phyloP scores from a whole-genome alignment of 2,329 filamentous ascomycete genomes.

The Thielaviopsis musarum region DNA sequence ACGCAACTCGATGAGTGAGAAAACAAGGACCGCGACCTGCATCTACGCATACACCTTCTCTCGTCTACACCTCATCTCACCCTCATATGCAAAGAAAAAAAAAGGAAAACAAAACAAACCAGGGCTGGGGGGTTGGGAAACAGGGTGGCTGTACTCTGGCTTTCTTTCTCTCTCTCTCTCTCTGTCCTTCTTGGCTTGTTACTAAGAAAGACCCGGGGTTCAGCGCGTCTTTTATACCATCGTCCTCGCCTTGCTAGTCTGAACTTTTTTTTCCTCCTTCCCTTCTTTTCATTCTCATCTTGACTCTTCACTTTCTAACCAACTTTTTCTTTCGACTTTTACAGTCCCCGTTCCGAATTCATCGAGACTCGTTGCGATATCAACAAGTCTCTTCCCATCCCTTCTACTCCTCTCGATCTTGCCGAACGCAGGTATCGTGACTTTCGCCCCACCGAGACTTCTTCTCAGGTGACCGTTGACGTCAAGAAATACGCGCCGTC shows the following conservation, averaged over 20 bases:
- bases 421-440: constrained; percentile 51
- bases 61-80: background rate
- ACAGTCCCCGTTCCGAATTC: constrained; percentile 28
- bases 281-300: constrained; percentile 3
- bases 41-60: background rate
- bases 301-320: background rate
- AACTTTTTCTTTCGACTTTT: constrained; percentile 9
- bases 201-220: background rate
- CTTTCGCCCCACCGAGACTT: constrained; percentile 22
- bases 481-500: constrained; percentile 17
- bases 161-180: too few relatives aligned
- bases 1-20: background rate
- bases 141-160: constrained; percentile 3
- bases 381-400: constrained; percentile 33
- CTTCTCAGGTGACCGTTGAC: constrained; percentile 28
- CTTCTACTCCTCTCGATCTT: constrained; percentile 38
- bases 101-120: constrained; percentile 10
- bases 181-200: background rate
- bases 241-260: constrained; percentile 5
- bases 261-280: constrained; percentile 1
- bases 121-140: constrained; percentile 5
- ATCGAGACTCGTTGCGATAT: constrained; percentile 51
- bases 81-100: background rate
- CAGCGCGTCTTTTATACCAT: constrained; percentile 7
- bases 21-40: constrained; percentile 6